Base-by-base conservation (phyloP, 2,329 filamentous ascomycete genomes). In the Phaeosphaeria sp. region DNA sequence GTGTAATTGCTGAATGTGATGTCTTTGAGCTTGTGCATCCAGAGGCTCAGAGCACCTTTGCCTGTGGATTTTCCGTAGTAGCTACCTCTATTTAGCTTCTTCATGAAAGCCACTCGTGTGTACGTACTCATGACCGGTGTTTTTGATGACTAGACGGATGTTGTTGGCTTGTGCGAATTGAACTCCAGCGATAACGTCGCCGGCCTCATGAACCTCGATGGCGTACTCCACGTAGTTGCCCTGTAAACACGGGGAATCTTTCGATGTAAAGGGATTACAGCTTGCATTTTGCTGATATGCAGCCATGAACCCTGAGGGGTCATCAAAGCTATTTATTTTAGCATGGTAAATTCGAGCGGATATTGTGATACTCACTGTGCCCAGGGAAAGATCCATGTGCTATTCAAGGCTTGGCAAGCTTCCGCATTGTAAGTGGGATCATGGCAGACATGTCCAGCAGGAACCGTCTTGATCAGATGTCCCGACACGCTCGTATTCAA, bases 61-160 rank as follows among this genome's bases (percentile, higher is more conserved):
- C 71, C 72, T n/a, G 69, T 74, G 5, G 71, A 73, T 10, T 64
- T 62, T 4, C 72, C 72, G 17, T 67, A 47, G 18, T 65, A 73
- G 47, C 25, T 27, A 27, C 4, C 9, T 27, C 25, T 27, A 9
- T 4, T 27, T 9, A 27, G 9, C 9, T 27, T 9, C 5, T 4
- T 27, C 5, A 5, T 27, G 25, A 9, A 9, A 5, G 5, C 25
- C 4, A 27, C 9, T 27, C 25, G 30, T 36, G 13, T 36, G 30
- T 36, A 61, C 59, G 21, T 54, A 49, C 17, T 51, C 49, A 27
- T 51, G 49, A 5, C 49, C 49, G 6, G 49, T 51, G 22, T 51
- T 51, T 15, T 51, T 36, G 11, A 56, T 48, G 30, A 61, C 54
- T 36, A 51, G 36, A 1, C 49, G 49, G 4, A 51, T 27, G 15